Evolutionary conservation across 257 asterid genomes (phyloP), one percentile per base, ranked within the genome.

Genomic region (Marsdenia floribunda): DNA sequence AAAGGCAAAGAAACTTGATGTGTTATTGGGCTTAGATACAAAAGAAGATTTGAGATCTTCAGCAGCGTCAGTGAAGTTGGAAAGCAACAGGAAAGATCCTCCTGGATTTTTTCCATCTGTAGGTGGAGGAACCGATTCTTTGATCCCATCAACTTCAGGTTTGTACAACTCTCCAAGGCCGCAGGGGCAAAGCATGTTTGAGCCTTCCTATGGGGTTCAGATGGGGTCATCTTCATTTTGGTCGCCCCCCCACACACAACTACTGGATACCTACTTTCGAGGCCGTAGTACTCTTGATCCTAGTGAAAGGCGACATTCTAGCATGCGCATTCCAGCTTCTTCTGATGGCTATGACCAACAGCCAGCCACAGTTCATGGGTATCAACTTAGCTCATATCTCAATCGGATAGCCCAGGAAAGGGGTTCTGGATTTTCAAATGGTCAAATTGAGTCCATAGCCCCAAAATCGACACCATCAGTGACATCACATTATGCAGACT

Each of bases 311-410:
- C 96, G 96, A 68, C 90, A 89, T 74, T 83, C 82, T 64, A 92
- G 97, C 78, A 78, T 92, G 90, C 97, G 85, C 65, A 74, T 85
- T 74, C 97, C 96, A 35, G 81, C 96, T 58, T 79, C 96, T 72
- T 81, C 93, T 65, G 88, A 78, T 69, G 84, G 83, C 85, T 85
- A 79, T 79, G 96, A 86, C 73, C 91, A 84, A 75, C 98, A 89
- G 83, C 99, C 99, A 42, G 90, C 90, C 47, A 95, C 99, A 53
- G 82, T 95, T 67, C 97, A 90, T 81, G 97, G 97, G 44, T 87
- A 88, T 78, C 86, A 88, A 61, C 46, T 89, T 82, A 80, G 91
- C 29, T 84, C 93, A 21, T 88, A 87, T 83, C 61, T 83, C n/a
- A 77, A 68, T 61, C 83, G 50, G 73, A 66, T 78, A 12, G 72